phyloP scores from a whole-genome alignment of 176 grass and related monocot species.

The Avena atlantica region DNA sequence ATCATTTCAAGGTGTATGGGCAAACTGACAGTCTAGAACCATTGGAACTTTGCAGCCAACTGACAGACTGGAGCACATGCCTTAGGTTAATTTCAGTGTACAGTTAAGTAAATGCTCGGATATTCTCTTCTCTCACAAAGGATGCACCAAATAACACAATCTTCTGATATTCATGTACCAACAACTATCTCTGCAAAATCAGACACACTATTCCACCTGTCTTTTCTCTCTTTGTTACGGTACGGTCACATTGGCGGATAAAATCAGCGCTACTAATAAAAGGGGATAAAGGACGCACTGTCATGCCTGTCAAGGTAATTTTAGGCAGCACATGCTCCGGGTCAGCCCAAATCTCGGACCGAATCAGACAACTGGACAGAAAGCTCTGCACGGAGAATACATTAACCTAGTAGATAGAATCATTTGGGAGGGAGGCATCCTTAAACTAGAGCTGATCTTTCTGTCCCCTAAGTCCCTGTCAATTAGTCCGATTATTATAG shows the following conservation, averaged over 20 bases:
- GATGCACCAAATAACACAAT: not conserved
- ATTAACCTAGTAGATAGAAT: constrained; percentile 2
- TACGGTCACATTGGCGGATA: not conserved
- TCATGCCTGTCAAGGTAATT: not conserved
- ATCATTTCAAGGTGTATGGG: constrained; percentile 16
- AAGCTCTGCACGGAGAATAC: constrained; percentile 41
- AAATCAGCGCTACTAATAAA: not conserved
- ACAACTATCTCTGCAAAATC: not conserved
- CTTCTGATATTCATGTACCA: not conserved
- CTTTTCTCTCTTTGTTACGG: not conserved
- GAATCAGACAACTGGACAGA: constrained; percentile 55
- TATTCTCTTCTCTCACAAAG: not conserved
- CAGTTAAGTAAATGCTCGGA: not conserved
- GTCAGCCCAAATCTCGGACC: constrained; percentile 47
- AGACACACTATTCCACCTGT: not conserved
- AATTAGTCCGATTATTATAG: constrained; percentile 19
- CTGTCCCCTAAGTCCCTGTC: constrained; percentile 36
- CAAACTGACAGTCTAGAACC: not conserved
- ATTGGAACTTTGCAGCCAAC: not conserved
- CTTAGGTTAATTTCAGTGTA: not conserved
- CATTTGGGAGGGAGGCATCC: not conserved
- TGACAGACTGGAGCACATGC: not conserved
- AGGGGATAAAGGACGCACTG: not conserved
- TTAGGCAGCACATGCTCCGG: constrained; percentile 32
- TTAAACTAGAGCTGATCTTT: constrained; percentile 29